Evolutionary conservation across 2,329 filamentous ascomycete genomes (phyloP).

Genomic region (Achaetomium macrosporum): DNA sequence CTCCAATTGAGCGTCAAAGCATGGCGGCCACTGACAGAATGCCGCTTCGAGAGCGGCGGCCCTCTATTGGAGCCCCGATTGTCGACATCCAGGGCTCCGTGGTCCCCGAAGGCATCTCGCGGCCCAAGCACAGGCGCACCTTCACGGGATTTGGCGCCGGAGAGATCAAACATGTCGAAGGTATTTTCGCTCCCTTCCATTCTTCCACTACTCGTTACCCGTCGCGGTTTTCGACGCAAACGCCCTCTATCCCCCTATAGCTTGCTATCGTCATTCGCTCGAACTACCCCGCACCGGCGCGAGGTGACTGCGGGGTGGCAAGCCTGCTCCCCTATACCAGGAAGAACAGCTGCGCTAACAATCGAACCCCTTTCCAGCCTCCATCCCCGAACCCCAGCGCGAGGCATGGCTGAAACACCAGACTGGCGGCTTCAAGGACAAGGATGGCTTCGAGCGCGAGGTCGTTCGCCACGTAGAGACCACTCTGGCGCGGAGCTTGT

Average conservation of each 20-base stretch:
- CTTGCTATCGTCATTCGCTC: neutral
- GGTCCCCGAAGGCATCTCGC: slow-evolving; percentile 73
- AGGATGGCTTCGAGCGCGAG: slow-evolving; percentile 82
- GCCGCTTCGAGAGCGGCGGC: slow-evolving; percentile 66
- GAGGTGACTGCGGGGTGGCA: slow-evolving; percentile 10
- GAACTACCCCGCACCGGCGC: neutral
- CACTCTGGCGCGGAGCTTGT: slow-evolving; percentile 88
- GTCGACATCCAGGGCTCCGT: slow-evolving; percentile 81
- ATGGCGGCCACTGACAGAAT: slow-evolving; percentile 30
- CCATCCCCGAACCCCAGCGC: slow-evolving; percentile 82
- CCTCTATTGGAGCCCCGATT: slow-evolving; percentile 76
- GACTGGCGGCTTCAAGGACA: slow-evolving; percentile 63
- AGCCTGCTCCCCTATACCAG: neutral
- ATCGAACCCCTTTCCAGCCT: slow-evolving; percentile 41
- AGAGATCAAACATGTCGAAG: slow-evolving; percentile 92
- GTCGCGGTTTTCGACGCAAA: neutral
- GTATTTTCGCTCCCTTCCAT: slow-evolving; percentile 41
- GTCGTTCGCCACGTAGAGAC: slow-evolving; percentile 94
- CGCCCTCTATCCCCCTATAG: too few relatives aligned
- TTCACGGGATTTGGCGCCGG: slow-evolving; percentile 84
- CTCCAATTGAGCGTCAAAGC: neutral
- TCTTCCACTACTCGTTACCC: neutral
- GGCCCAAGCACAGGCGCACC: slow-evolving; percentile 97
- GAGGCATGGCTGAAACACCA: slow-evolving; percentile 66
- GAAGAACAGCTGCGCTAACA: slow-evolving; percentile 7